A percentile compares a stretch with the other conserved stretches of the same genome.
These are phyloP conservation scores for Cyclostephanos invisitatus DNA, from an alignment of 108 stramenopile species.

Conservation along the genomic window DNA sequence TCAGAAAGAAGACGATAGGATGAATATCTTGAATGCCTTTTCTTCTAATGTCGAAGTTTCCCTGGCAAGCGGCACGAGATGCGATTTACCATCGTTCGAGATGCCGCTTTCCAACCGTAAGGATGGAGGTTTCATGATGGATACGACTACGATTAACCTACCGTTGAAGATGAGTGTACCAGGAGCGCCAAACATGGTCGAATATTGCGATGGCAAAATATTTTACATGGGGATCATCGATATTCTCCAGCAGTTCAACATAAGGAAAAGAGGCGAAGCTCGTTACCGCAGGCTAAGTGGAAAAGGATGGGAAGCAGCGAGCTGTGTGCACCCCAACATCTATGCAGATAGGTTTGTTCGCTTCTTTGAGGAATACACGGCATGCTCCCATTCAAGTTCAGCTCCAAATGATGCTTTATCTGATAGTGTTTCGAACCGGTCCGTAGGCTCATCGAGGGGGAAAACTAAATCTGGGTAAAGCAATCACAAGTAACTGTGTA, in stretches of 20 bases:
- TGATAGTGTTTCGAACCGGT: constrained; percentile 2
- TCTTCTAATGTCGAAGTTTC: background rate
- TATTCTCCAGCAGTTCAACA: constrained; percentile 96
- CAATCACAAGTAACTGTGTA: too few relatives aligned
- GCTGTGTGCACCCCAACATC: constrained; percentile 80
- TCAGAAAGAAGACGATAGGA: constrained; percentile 2
- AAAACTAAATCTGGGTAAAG: background rate
- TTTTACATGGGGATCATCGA: constrained; percentile 97
- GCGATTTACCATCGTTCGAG: constrained; percentile 52
- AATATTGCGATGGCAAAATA: constrained; percentile 78
- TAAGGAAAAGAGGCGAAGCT: constrained; percentile 85
- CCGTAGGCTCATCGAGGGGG: background rate
- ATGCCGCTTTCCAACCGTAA: constrained; percentile 76
- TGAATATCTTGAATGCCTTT: constrained; percentile 1
- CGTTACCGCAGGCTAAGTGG: constrained; percentile 63
- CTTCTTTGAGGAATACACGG: constrained; percentile 80
- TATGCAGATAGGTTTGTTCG: constrained; percentile 82
- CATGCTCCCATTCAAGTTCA: background rate
- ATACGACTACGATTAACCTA: constrained; percentile 57
- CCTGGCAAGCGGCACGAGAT: constrained; percentile 8
- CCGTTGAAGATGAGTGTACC: constrained; percentile 56
- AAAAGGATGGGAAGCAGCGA: constrained; percentile 63
- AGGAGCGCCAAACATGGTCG: constrained; percentile 52
- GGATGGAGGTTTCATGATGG: constrained; percentile 88
- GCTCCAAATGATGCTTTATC: background rate